Conservation (phyloP, 2,329 filamentous ascomycete genomes). For the Cadophora gregata region DNA sequence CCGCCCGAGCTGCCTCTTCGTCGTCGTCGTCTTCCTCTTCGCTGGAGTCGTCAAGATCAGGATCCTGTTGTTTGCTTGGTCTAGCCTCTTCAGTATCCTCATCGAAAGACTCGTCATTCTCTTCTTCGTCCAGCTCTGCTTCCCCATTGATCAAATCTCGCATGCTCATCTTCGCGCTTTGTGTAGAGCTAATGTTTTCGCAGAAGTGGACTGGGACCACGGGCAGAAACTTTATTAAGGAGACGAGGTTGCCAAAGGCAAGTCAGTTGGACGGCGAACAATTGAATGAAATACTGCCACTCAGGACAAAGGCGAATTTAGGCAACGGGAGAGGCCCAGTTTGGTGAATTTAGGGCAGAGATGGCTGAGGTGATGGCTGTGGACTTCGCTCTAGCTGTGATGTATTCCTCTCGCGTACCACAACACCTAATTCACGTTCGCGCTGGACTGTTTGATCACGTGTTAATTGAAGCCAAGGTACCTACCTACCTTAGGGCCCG, state of each 20-base stretch:
- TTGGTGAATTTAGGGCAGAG: neutral
- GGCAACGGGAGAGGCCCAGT: neutral
- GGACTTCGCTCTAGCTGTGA: neutral
- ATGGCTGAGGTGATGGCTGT: neutral
- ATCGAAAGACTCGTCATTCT: conserved; percentile 81
- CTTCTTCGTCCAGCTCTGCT: conserved; percentile 86
- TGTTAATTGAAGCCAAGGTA: neutral
- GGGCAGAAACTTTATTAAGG: neutral
- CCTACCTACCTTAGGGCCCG: no score
- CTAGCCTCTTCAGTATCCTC: conserved; percentile 72
- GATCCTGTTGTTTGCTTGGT: conserved; percentile 49
- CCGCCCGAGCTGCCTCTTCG: conserved; percentile 79
- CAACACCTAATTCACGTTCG: neutral
- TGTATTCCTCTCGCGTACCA: neutral
- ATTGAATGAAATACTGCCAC: neutral
- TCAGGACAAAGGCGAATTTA: neutral
- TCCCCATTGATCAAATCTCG: conserved; percentile 82
- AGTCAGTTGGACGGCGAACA: neutral
- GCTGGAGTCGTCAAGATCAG: conserved; percentile 78
- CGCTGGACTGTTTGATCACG: neutral
- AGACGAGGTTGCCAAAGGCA: neutral
- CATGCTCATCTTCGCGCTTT: conserved; percentile 65
- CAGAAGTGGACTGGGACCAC: neutral
- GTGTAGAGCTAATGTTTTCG: conserved; percentile 10
- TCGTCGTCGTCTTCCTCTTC: conserved; percentile 94